These are phyloP conservation scores for Ophiostoma sp. DNA, from an alignment of 2,329 filamentous ascomycete genomes.

Conservation along the genomic window DNA sequence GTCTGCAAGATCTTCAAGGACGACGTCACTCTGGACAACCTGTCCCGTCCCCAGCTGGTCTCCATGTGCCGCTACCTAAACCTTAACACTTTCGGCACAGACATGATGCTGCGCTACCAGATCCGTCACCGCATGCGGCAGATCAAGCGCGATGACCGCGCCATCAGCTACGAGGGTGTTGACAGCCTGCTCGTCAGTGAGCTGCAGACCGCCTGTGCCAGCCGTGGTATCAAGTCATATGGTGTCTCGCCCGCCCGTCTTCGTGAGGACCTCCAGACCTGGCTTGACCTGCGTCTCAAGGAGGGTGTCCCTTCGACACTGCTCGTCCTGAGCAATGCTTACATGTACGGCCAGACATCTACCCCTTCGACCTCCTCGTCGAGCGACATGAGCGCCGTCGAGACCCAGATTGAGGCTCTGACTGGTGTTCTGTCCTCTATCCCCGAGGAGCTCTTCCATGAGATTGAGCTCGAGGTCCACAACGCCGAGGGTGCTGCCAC, in stretches of 20 bases:
- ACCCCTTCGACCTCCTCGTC: constrained; percentile 22
- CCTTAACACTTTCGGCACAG: constrained; percentile 92
- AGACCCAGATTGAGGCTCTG: constrained; percentile 85
- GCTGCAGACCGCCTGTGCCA: constrained; percentile 85
- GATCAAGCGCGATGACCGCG: constrained; percentile 95
- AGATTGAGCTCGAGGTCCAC: constrained; percentile 97
- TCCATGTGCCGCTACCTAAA: constrained; percentile 99
- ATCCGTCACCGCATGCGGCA: constrained; percentile 97
- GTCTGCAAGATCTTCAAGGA: constrained; percentile 99
- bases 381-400: constrained; percentile 61
- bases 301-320: constrained; percentile 95
- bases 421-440: constrained; percentile 90
- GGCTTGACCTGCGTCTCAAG: constrained; percentile 88
- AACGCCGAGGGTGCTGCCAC: constrained; percentile 94
- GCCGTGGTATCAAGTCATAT: constrained; percentile 86
- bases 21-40: constrained; percentile 92
- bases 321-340: constrained; percentile 92
- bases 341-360: constrained; percentile 75
- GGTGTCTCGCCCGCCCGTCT: constrained; percentile 84
- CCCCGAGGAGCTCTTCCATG: constrained; percentile 97
- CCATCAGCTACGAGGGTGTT: constrained; percentile 89
- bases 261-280: constrained; percentile 83
- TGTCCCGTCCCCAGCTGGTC: constrained; percentile 90
- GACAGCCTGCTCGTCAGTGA: constrained; percentile 90
- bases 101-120: constrained; percentile 96